These are phyloP conservation scores for Vanderwaltozyma yarrowii DNA, from an alignment of 805 yeast genomes.

Conservation along the genomic window DNA sequence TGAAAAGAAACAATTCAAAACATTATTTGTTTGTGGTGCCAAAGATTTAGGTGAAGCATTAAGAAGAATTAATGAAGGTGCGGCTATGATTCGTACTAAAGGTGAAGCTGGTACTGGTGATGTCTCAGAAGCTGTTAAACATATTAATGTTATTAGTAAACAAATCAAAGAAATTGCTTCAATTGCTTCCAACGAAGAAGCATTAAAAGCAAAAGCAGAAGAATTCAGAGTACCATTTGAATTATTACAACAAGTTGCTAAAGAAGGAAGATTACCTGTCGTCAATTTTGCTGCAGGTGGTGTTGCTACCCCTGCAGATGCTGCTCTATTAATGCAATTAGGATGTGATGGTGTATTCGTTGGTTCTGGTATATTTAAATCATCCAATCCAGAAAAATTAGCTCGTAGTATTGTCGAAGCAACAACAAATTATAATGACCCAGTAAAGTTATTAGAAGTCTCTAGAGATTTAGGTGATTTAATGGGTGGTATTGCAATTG, in stretches of 20 bases:
- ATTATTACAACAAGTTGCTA: constrained; percentile 35
- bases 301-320: constrained; percentile 81
- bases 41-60: constrained; percentile 74
- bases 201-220: constrained; percentile 39
- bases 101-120: constrained; percentile 91
- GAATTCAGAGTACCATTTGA: constrained; percentile 50
- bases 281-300: constrained; percentile 88
- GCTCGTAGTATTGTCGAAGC: constrained; percentile 73
- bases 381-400: constrained; percentile 57
- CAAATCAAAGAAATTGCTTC: constrained; percentile 35
- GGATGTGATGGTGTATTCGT: constrained; percentile 76
- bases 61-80: constrained; percentile 71
- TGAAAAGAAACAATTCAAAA: constrained; percentile 45
- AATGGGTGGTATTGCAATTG: constrained; percentile 63
- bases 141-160: constrained; percentile 49
- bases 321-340: constrained; percentile 71
- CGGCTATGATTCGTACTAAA: constrained; percentile 79
- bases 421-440: constrained; percentile 60
- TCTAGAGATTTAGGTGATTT: constrained; percentile 64
- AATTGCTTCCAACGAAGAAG: constrained; percentile 31
- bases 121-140: constrained; percentile 71
- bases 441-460: constrained; percentile 47
- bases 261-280: constrained; percentile 59
- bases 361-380: constrained; percentile 71
- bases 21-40: constrained; percentile 81